Conservation (phyloP, 352 stramenopile species). For the Phytopythium aichiense region DNA sequence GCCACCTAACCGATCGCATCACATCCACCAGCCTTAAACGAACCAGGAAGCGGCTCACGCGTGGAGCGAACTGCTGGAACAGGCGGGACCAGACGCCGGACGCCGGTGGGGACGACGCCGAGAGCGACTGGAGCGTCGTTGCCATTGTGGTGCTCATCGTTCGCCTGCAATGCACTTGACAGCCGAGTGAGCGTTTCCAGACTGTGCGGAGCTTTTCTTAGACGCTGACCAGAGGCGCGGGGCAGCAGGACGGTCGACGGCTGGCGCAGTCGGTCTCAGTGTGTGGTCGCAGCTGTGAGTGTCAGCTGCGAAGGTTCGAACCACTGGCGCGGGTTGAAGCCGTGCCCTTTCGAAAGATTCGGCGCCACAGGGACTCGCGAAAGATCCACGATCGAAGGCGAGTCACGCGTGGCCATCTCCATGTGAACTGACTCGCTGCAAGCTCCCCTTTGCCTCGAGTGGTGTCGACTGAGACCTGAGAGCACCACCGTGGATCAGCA, state of each 20-base stretch:
- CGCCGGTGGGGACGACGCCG: constrained; percentile 4
- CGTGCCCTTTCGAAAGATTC: not conserved
- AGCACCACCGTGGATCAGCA: not conserved
- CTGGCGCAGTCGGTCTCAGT: not conserved
- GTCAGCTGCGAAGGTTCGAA: not conserved
- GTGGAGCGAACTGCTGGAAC: constrained; percentile 39
- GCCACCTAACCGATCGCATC: not conserved
- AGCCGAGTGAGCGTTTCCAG: not conserved
- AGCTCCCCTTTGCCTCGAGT: too few species aligned
- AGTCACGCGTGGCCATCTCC: not conserved
- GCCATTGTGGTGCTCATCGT: not conserved
- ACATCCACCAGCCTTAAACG: not conserved
- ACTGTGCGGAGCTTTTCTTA: not conserved
- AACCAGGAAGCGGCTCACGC: constrained; percentile 42
- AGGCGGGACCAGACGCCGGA: constrained; percentile 40
- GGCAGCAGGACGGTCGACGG: not conserved
- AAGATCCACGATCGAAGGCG: not conserved
- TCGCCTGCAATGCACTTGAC: not conserved
- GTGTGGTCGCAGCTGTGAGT: too few species aligned
- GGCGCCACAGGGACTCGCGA: not conserved
- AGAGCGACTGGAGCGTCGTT: not conserved
- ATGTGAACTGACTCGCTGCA: too few species aligned
- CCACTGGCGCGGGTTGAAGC: not conserved
- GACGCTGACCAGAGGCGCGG: not conserved
- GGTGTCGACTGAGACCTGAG: not conserved